Conservation (phyloP, 768 basidiomycete species). For the Boletus vinaceobasis region DNA sequence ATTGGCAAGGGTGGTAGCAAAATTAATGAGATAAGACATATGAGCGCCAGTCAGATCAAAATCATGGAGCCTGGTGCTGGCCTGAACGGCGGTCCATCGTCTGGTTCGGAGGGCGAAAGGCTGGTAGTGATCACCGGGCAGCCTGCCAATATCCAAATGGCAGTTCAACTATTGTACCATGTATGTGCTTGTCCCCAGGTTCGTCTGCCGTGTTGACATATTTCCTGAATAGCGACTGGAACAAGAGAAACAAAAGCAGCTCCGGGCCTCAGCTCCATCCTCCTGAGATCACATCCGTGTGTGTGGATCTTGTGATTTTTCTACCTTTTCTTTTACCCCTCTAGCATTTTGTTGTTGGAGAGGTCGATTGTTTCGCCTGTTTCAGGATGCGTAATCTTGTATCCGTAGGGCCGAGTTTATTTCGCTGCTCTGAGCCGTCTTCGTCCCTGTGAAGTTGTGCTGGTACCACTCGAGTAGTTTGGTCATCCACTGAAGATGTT, state of each 20-base stretch:
- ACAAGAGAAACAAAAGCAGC: slow-evolving; percentile 87
- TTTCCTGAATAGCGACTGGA: slow-evolving; percentile 62
- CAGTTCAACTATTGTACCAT: slow-evolving; percentile 86
- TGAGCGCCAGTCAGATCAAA: slow-evolving; percentile 95
- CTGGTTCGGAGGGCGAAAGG: slow-evolving; percentile 82
- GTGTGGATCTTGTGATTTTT: background rate
- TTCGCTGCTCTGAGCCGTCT: background rate
- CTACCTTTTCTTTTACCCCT: background rate
- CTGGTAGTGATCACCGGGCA: slow-evolving; percentile 97
- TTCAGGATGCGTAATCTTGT: slow-evolving; percentile 12
- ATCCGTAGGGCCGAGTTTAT: background rate
- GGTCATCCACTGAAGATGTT: slow-evolving; percentile 2
- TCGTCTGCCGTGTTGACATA: slow-evolving; percentile 5
- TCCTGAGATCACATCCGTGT: slow-evolving; percentile 18
- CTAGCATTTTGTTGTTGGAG: background rate
- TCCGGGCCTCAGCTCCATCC: slow-evolving; percentile 36
- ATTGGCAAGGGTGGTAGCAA: slow-evolving; percentile 98
- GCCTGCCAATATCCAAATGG: slow-evolving; percentile 93
- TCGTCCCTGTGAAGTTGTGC: background rate
- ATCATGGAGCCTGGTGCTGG: slow-evolving; percentile 97
- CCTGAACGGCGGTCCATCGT: slow-evolving; percentile 64
- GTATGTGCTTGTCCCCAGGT: slow-evolving; percentile 41
- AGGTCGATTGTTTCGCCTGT: slow-evolving; percentile 1
- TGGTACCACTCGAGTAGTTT: background rate
- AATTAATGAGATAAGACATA: slow-evolving; percentile 97